Evolutionary conservation across 805 yeast species (phyloP).

Genomic region (Blastobotrys robertii): DNA sequence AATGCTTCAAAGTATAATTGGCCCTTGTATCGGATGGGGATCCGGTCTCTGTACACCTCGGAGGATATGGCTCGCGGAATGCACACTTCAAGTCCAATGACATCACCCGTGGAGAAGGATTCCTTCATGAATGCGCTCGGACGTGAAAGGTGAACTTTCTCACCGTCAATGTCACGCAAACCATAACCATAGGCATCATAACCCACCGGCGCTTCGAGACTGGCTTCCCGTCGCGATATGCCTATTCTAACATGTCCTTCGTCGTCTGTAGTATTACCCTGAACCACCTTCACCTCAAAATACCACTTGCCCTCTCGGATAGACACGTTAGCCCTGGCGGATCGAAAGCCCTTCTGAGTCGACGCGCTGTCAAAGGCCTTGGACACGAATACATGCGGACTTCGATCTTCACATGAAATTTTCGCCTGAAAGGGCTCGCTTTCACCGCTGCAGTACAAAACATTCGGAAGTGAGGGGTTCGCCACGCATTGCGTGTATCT

Average conservation of each 20-base stretch:
- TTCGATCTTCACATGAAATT: conserved; percentile 58
- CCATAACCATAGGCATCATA: conserved; percentile 93
- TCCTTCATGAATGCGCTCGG: conserved; percentile 46
- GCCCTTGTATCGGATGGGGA: conserved; percentile 74
- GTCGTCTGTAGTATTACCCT: conserved; percentile 24
- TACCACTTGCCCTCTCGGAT: conserved; percentile 72
- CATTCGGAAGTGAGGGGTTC: conserved; percentile 39
- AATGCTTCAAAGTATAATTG: conserved; percentile 75
- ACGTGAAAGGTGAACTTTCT: conserved; percentile 65
- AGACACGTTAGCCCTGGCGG: conserved; percentile 63
- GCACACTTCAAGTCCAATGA: conserved; percentile 64
- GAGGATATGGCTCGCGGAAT: conserved; percentile 41
- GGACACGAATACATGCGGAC: conserved; percentile 43
- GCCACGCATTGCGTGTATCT: conserved; percentile 74
- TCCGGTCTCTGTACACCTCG: conserved; percentile 60
- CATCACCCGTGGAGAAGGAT: conserved; percentile 67
- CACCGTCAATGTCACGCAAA: conserved; percentile 67
- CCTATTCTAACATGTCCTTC: conserved; percentile 73
- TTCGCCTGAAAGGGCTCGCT: conserved; percentile 54
- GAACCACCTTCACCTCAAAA: conserved; percentile 60
- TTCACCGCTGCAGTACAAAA: conserved; percentile 64
- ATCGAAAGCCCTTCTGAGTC: conserved; percentile 68
- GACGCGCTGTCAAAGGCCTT: conserved; percentile 38
- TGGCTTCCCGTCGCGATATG: conserved; percentile 73
- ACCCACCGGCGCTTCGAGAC: conserved; percentile 92